Conservation (phyloP, 306 rosid genomes). For the Corylus americana region DNA sequence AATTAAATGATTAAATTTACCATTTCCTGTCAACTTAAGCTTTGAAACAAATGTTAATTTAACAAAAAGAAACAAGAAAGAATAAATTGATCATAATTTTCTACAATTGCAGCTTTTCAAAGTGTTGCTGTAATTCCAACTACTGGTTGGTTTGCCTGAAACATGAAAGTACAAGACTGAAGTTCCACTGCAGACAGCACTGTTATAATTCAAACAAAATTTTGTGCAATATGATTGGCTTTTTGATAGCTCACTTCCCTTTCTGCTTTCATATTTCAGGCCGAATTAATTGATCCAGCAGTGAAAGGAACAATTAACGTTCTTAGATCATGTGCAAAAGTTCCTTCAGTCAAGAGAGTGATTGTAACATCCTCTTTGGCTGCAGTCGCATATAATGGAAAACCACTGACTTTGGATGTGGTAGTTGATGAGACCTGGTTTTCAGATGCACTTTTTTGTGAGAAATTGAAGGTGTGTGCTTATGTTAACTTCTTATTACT, state of each 20-base stretch:
- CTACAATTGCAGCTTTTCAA: no score
- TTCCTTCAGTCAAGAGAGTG: conserved; percentile 20
- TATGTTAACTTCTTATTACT: no score
- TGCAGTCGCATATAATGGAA: background rate
- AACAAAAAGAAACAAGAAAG: no score
- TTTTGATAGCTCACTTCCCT: background rate
- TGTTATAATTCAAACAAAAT: no score
- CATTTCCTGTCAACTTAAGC: no score
- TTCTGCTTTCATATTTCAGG: background rate
- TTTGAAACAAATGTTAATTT: no score
- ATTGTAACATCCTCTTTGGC: conserved; percentile 32
- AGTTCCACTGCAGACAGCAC: background rate
- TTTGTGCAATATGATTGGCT: background rate
- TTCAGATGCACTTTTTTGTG: conserved; percentile 9
- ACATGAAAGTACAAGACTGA: no score
- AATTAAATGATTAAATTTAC: no score
- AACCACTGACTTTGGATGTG: conserved; percentile 21
- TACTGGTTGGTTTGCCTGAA: no score
- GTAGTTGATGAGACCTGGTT: conserved; percentile 35
- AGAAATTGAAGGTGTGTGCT: conserved; percentile 22
- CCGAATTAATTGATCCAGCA: conserved; percentile 25
- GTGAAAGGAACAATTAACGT: conserved; percentile 33
- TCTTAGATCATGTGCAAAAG: conserved; percentile 25
- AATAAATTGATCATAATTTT: no score
- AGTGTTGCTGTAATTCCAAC: no score